Percentiles rank a stretch among this genome's conserved stretches.
Evolutionary conservation across 345 rosid genomes (phyloP).

Genomic region (Camelina laxa): DNA sequence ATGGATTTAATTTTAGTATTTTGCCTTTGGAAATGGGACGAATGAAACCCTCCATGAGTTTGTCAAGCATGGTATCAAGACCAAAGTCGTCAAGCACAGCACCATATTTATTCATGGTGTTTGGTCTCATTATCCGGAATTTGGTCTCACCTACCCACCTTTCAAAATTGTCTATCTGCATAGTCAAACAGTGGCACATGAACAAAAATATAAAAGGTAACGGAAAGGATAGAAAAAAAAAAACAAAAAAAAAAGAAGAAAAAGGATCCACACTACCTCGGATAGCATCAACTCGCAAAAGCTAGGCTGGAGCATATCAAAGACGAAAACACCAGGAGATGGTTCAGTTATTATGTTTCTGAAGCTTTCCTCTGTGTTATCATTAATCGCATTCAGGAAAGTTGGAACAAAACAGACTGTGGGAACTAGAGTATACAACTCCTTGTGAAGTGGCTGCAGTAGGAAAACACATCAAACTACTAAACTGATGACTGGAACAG

Average conservation of each 20-base stretch:
- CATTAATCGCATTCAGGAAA: slow-evolving; percentile 67
- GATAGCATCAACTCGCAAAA: slow-evolving; percentile 73
- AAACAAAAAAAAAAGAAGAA: background rate
- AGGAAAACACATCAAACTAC: slow-evolving; percentile 28
- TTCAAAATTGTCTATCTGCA: slow-evolving; percentile 83
- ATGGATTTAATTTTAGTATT: slow-evolving; percentile 7
- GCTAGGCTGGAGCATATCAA: slow-evolving; percentile 80
- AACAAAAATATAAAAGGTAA: slow-evolving; percentile 41
- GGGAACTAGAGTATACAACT: slow-evolving; percentile 62
- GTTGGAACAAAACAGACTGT: slow-evolving; percentile 65
- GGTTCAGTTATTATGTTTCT: slow-evolving; percentile 77
- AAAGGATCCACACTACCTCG: slow-evolving; percentile 57
- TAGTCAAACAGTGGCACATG: slow-evolving; percentile 52
- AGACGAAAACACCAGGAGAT: slow-evolving; percentile 71
- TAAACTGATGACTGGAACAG: slow-evolving; percentile 7
- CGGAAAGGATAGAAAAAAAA: background rate
- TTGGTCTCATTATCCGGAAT: slow-evolving; percentile 91
- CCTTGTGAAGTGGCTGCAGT: slow-evolving; percentile 77
- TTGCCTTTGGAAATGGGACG: slow-evolving; percentile 82
- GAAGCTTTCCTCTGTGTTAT: slow-evolving; percentile 71
- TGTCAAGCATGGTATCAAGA: slow-evolving; percentile 82
- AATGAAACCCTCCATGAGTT: slow-evolving; percentile 75
- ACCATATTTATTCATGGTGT: slow-evolving; percentile 95
- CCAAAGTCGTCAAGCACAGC: slow-evolving; percentile 99
- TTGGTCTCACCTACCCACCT: slow-evolving; percentile 80